phyloP scores from a whole-genome alignment of 2,329 filamentous ascomycete genomes.

The Alternaria infectoria region DNA sequence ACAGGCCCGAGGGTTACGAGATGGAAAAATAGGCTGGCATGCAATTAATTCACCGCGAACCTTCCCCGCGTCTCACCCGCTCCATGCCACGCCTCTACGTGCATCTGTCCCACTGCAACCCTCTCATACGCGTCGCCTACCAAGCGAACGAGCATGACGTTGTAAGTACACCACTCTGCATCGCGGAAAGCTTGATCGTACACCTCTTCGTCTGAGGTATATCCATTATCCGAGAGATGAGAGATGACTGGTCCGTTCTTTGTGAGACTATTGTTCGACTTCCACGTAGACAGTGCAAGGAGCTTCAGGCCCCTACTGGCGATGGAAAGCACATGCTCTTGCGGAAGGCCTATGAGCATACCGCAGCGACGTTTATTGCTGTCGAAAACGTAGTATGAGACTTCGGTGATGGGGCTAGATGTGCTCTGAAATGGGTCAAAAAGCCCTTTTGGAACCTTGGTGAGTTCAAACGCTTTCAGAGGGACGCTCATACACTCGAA shows the following conservation, averaged over 20 bases:
- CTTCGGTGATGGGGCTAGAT: neutral
- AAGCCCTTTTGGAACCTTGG: neutral
- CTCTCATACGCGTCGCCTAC: neutral
- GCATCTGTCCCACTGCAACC: slow-evolving; percentile 2
- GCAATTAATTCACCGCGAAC: neutral
- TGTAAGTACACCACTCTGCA: slow-evolving; percentile 5
- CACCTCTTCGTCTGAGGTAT: neutral
- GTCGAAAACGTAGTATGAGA: slow-evolving; percentile 4
- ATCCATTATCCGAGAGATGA: neutral
- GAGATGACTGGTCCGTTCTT: slow-evolving; percentile 4
- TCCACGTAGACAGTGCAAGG: neutral
- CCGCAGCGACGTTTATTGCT: neutral
- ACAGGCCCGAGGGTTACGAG: no score
- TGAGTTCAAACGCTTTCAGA: neutral
- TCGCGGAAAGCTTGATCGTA: neutral
- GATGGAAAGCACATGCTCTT: neutral
- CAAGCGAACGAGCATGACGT: slow-evolving; percentile 1
- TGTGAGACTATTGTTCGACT: neutral
- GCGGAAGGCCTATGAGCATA: neutral
- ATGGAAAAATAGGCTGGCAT: no score
- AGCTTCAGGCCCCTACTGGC: neutral
- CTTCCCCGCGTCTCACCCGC: neutral
- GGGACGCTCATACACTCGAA: neutral
- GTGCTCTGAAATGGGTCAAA: neutral
- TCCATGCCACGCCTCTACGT: slow-evolving; percentile 1